Base-by-base conservation (phyloP, 148 eudicot genomes). In the Rhododendron vialii region DNA sequence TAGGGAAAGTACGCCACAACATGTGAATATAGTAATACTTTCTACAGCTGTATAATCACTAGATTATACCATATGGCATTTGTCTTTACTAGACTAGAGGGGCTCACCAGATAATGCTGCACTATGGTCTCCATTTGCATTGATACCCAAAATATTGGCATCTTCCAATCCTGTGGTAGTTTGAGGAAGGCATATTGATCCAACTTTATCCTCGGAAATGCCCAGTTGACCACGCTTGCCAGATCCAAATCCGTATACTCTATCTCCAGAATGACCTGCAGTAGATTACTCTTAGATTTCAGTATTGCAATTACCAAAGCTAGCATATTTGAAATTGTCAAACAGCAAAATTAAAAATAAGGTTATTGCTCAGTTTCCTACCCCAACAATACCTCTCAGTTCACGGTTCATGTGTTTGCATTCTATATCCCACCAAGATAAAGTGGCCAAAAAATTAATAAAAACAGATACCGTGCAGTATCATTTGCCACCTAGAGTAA, bases 121-220 rank as follows among this genome's bases (percentile, higher is more conserved):
- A 90, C 98, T 97, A 77, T 97, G 99, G 87, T 97, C 99, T 91
- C 99, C 99, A 91, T 95, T 95, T 57, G 99, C 98, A 86, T 28
- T 67, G 77, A 95, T 88, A 65, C 87, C 85, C 18, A 74, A 85
- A 83, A 94, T 83, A 84, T 90, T 82, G 86, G 74, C 85, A 85
- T 89, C 88, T 84, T 90, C 86, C 55, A 95, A 84, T 45, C 95
- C 96, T 80, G 87, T 51, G 85, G 92, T 91, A 45, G 78, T 86
- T 84, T 91, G 93, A 79, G 99, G 98, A 87, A 84, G 61, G 86
- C 83, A 88, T 84, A 86, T 26, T 80, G 92, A 90, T 84, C 87
- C 92, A 77, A 88, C 87, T 86, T 91, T 95, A 77, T 92, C 92
- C 48, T 84, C 74, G 10, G 95, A 93, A 84, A 93, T 90, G 83